These are phyloP conservation scores for Casuarina cunninghamiana DNA, from an alignment of 306 rosid species.

Conservation along the genomic window DNA sequence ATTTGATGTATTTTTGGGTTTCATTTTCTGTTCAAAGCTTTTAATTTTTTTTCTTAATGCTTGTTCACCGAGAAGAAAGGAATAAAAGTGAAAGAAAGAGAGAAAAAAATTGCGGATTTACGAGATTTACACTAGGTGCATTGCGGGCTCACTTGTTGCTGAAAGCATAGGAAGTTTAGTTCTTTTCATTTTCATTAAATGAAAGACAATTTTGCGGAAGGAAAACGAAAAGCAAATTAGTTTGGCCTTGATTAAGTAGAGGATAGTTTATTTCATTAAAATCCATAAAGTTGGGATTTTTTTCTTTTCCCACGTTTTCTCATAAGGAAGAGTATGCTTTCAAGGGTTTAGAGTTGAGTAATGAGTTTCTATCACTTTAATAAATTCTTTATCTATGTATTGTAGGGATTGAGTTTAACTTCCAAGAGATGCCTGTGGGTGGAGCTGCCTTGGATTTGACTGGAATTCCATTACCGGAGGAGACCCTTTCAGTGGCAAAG, in stretches of 20 bases:
- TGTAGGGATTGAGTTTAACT: constrained; percentile 66
- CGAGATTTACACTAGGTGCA: background rate
- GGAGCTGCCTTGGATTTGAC: constrained; percentile 89
- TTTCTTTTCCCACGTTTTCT: background rate
- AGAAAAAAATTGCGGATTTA: background rate
- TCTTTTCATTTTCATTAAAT: background rate
- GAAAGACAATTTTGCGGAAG: background rate
- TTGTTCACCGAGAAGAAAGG: constrained; percentile 1
- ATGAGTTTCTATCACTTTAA: background rate
- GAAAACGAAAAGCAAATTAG: background rate
- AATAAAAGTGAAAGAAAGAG: background rate
- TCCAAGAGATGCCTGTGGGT: constrained; percentile 73
- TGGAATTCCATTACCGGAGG: constrained; percentile 83
- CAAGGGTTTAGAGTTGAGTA: background rate
- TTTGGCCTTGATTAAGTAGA: background rate
- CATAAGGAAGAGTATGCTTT: background rate
- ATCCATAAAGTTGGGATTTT: background rate
- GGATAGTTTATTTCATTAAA: background rate
- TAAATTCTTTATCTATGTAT: background rate
- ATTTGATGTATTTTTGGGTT: too few species aligned
- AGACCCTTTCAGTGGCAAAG: constrained; percentile 65
- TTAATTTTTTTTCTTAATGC: background rate
- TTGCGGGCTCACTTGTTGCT: background rate
- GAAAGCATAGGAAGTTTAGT: background rate
- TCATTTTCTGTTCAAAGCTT: too few species aligned